Conservation (phyloP, 805 yeast species). For the Lipomyces orientalis region DNA sequence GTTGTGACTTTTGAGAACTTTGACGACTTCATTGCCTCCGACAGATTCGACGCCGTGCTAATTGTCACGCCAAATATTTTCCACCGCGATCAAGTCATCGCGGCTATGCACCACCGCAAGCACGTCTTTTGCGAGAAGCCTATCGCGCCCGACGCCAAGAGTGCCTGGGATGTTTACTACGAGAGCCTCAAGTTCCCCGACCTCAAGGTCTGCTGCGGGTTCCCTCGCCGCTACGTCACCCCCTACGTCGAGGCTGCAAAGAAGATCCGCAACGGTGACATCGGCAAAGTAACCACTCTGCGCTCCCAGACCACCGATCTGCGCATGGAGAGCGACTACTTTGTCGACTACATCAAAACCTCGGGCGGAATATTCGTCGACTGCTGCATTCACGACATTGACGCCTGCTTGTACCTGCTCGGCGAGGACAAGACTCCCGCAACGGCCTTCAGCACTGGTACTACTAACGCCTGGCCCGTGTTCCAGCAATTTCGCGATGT, state of each 20-base stretch:
- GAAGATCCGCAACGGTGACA: constrained; percentile 33
- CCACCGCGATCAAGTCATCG: constrained; percentile 33
- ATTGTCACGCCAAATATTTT: constrained; percentile 33
- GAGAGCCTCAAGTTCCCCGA: constrained; percentile 30
- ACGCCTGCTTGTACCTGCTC: constrained; percentile 34
- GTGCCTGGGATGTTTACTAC: constrained; percentile 34
- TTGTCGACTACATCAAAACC: constrained; percentile 35
- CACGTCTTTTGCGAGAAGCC: constrained; percentile 40
- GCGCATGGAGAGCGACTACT: constrained; percentile 23
- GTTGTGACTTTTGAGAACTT: constrained; percentile 23
- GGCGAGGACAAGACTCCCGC: constrained; percentile 36
- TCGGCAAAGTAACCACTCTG: constrained; percentile 34
- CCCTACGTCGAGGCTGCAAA: constrained; percentile 34
- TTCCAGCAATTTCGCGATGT: constrained; percentile 38
- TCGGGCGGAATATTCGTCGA: constrained; percentile 42
- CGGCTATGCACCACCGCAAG: constrained; percentile 31
- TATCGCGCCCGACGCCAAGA: constrained; percentile 24
- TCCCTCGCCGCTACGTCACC: constrained; percentile 38
- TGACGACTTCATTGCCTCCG: constrained; percentile 30
- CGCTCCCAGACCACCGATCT: constrained; percentile 38
- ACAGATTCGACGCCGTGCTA: constrained; percentile 33
- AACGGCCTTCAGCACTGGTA: constrained; percentile 36
- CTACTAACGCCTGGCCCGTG: constrained; percentile 35
- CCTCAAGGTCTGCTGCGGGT: constrained; percentile 37
- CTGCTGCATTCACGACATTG: constrained; percentile 40